Evolutionary conservation across 768 basidiomycete genomes (phyloP).

Genomic region (Agrocybe praecox): DNA sequence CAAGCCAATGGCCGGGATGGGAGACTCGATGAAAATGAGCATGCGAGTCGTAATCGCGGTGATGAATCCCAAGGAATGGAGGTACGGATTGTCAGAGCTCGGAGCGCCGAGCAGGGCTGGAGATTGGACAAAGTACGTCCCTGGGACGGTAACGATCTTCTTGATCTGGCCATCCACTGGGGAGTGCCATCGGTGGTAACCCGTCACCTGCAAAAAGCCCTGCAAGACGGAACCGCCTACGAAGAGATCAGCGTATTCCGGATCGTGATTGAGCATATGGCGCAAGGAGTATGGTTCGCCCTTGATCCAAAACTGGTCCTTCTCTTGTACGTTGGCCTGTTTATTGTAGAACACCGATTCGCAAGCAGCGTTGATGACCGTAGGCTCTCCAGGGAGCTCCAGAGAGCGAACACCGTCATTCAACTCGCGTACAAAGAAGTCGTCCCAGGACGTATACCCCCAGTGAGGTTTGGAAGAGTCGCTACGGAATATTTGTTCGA

Average conservation of each 20-base stretch:
- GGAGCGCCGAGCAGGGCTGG: background rate
- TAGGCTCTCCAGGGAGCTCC: background rate
- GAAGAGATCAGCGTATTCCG: background rate
- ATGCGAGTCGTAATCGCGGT: conserved; percentile 4
- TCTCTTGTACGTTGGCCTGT: background rate
- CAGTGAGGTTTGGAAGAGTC: background rate
- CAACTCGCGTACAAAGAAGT: conserved; percentile 6
- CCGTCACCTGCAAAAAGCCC: conserved; percentile 6
- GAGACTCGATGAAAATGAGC: conserved; percentile 6
- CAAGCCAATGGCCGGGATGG: conserved; percentile 4
- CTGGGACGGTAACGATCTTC: conserved; percentile 7
- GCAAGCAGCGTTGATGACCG: conserved; percentile 2
- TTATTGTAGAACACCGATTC: conserved; percentile 8
- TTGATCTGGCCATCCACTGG: conserved; percentile 6
- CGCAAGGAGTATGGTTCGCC: conserved; percentile 7
- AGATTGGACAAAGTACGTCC: conserved; percentile 8
- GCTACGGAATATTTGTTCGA: conserved; percentile 3
- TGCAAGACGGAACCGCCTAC: conserved; percentile 3
- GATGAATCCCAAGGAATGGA: conserved; percentile 2
- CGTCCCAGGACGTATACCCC: conserved; percentile 7
- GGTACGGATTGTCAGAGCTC: background rate
- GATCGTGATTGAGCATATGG: conserved; percentile 6
- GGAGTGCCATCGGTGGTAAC: conserved; percentile 9
- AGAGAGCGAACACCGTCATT: background rate
- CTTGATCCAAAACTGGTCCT: conserved; percentile 4